A percentile compares a stretch with the other conserved stretches of the same genome.
Evolutionary conservation across 2,329 filamentous ascomycete genomes (phyloP).

Genomic region (Blastomyces percursus): DNA sequence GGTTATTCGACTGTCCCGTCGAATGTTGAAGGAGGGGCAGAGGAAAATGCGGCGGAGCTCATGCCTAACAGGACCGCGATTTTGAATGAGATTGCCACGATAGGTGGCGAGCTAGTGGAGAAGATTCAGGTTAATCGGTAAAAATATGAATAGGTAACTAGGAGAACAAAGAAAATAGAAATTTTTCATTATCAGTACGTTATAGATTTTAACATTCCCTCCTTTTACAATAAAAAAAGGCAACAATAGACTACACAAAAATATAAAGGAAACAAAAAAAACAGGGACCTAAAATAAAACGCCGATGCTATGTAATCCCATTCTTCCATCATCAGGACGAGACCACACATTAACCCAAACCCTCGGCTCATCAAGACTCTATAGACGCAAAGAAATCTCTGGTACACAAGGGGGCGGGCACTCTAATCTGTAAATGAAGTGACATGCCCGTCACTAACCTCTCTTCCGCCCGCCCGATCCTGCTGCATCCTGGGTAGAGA

Average conservation of each 20-base stretch:
- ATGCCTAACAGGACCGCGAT: conserved; percentile 32
- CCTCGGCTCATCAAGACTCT: neutral
- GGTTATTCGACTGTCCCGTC: conserved; percentile 25
- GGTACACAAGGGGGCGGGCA: neutral
- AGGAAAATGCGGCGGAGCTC: conserved; percentile 17
- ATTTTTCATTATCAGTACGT: conserved; percentile 2
- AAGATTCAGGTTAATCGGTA: conserved; percentile 46
- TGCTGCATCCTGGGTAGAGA: conserved; percentile 58
- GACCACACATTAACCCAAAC: neutral
- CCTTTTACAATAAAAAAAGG: neutral
- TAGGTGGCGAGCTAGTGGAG: conserved; percentile 56
- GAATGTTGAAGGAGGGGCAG: conserved; percentile 12
- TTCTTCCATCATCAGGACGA: neutral
- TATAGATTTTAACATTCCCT: neutral
- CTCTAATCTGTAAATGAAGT: neutral
- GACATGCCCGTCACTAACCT: neutral
- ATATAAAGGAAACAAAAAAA: neutral
- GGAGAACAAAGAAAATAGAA: neutral
- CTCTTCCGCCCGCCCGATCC: conserved; percentile 21
- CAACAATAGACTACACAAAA: neutral
- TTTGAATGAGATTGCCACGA: conserved; percentile 35
- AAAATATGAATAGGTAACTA: neutral
- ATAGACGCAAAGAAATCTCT: neutral
- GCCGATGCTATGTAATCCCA: conserved; percentile 5
- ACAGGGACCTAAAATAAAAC: conserved; percentile 8